Evolutionary conservation across 2,329 filamentous ascomycete species (phyloP).

Genomic region (Trichoderma sp.): DNA sequence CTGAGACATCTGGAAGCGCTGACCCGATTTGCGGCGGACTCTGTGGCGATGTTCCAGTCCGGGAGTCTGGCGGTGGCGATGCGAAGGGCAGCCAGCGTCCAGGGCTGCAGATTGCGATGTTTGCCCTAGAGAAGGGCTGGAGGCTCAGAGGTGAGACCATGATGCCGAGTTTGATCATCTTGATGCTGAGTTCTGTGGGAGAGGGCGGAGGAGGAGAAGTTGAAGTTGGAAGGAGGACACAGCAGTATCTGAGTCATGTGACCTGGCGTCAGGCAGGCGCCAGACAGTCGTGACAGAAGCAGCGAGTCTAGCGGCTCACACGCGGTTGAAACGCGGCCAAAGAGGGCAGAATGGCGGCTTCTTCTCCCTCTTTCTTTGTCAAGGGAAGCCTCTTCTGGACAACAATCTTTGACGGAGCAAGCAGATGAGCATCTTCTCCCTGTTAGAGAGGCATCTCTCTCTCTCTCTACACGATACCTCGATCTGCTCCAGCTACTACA

Average conservation of each 20-base stretch:
- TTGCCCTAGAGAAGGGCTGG: not conserved
- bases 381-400: not conserved
- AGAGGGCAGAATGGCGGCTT: not conserved
- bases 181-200: not conserved
- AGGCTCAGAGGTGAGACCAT: not conserved
- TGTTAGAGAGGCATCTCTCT: too few species aligned
- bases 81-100: not conserved
- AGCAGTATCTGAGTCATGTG: slow-evolving; percentile 33
- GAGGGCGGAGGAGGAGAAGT: not conserved
- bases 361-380: not conserved
- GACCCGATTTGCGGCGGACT: slow-evolving; percentile 7
- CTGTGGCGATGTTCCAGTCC: not conserved
- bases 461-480: too few species aligned
- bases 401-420: not conserved
- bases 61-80: slow-evolving; percentile 6
- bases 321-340: slow-evolving; percentile 20
- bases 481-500: not conserved
- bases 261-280: slow-evolving; percentile 34
- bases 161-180: not conserved
- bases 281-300: slow-evolving; percentile 21
- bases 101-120: not conserved
- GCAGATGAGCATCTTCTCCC: too few species aligned
- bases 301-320: slow-evolving; percentile 34
- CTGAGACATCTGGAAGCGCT: slow-evolving; percentile 6
- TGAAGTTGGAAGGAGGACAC: not conserved